These are phyloP conservation scores for Colletotrichum spaethianum DNA, from an alignment of 2,329 filamentous ascomycete species.

Conservation along the genomic window DNA sequence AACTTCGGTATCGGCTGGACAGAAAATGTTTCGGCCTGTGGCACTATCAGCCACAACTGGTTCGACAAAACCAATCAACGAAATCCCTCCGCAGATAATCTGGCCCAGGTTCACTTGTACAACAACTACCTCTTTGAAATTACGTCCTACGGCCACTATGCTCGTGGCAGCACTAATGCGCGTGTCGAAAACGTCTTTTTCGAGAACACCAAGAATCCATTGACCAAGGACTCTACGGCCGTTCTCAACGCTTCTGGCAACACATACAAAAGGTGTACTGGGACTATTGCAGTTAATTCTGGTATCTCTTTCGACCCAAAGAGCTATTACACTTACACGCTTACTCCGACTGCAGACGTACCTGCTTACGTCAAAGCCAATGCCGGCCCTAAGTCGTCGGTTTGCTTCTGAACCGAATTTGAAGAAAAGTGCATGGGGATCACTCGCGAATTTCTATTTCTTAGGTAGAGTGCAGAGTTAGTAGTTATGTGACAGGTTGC, in stretches of 20 bases:
- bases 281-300: slow-evolving; percentile 31
- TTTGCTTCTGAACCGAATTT: slow-evolving; percentile 20
- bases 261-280: slow-evolving; percentile 34
- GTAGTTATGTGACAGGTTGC: too few relatives aligned
- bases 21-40: slow-evolving; percentile 38
- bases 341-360: slow-evolving; percentile 35
- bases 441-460: too few relatives aligned
- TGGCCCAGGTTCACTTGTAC: slow-evolving; percentile 41
- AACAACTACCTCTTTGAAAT: slow-evolving; percentile 41
- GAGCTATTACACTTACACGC: slow-evolving; percentile 23
- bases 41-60: slow-evolving; percentile 42
- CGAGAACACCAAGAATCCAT: slow-evolving; percentile 37
- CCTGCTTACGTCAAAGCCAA: slow-evolving; percentile 36
- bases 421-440: neutral
- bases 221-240: slow-evolving; percentile 23
- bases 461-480: too few relatives aligned
- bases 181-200: slow-evolving; percentile 41
- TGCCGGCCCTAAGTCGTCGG: slow-evolving; percentile 24
- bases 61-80: slow-evolving; percentile 41
- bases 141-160: slow-evolving; percentile 41
- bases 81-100: slow-evolving; percentile 40
- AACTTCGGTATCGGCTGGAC: slow-evolving; percentile 43
- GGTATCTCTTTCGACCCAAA: slow-evolving; percentile 25
- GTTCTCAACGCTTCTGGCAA: slow-evolving; percentile 27
- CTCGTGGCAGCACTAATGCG: slow-evolving; percentile 37